These are phyloP conservation scores for Arthrobotrys iridis DNA, from an alignment of 2,329 filamentous ascomycete genomes.

Conservation along the genomic window DNA sequence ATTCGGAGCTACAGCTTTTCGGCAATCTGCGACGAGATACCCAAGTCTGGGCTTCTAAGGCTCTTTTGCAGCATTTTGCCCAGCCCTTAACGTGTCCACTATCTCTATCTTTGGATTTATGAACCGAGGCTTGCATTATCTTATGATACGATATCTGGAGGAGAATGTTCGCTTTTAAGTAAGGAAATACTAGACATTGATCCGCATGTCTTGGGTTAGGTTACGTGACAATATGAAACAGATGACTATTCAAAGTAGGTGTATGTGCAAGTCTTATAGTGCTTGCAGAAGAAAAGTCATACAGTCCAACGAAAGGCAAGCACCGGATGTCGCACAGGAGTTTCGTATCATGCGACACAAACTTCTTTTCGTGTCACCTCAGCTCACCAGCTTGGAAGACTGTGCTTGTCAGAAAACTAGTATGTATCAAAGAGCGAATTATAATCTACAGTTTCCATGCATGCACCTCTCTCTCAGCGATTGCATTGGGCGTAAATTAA, in stretches of 20 bases:
- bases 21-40: constrained; percentile 45
- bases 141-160: constrained; percentile 12
- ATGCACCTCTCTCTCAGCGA: constrained; percentile 7
- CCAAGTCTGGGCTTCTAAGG: constrained; percentile 3
- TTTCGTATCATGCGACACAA: constrained; percentile 50
- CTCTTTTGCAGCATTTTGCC: neutral
- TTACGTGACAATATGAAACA: constrained; percentile 21
- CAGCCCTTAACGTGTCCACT: constrained; percentile 4
- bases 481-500: constrained; percentile 1
- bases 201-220: neutral
- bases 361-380: constrained; percentile 41
- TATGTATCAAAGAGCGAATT: neutral
- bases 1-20: constrained; percentile 5
- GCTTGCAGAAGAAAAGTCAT: constrained; percentile 6
- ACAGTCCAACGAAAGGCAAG: constrained; percentile 26
- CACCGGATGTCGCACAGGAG: constrained; percentile 43
- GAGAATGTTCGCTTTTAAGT: neutral
- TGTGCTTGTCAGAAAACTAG: neutral
- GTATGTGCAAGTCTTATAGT: neutral
- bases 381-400: neutral
- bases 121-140: neutral
- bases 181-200: constrained; percentile 6
- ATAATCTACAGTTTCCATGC: neutral
- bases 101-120: neutral
- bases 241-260: constrained; percentile 14